Evolutionary conservation across 164 flowering plant genomes (phyloP), one percentile per base, ranked within the genome.

Genomic region (Vitis rotundifolia): DNA sequence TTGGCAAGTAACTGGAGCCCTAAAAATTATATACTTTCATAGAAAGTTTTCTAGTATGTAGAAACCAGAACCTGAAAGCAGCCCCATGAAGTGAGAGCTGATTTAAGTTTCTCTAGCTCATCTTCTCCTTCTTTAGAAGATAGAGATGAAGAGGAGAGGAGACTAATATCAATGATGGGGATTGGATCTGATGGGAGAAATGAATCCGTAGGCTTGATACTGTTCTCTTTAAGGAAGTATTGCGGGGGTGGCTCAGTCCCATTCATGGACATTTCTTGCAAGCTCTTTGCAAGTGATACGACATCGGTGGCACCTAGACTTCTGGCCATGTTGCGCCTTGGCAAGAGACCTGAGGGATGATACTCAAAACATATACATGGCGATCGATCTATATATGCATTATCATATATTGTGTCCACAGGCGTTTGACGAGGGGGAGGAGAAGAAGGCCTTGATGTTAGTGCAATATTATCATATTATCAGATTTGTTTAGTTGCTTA

Each of bases 81-180:
- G 11, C 91, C 91, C 75, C 83, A 76, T 13, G 79, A 76, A 53
- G 49, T 62, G 2, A 83, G 80, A 44, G 81, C 78, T 59, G 76
- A 67, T 51, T 62, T 74, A 3, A 84, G 75, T 29, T 79, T 84
- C 11, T 73, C 74, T 11, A 77, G 74, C 53, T 80, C 83, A 49
- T 48, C 19, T 12, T 70, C 61, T 15, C 44, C 67, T 44, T 68
- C 66, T 26, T 49, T 8, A 3, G 76, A 61, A 9, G 44, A 6
- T 6, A 67, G 47, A 5, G 59, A 11, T 10, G 63, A 31, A 37
- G 63, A 11, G 11, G 69, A 60, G 53, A 80, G 56, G 8, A 68
- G 50, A 55, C 64, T 56, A 15, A 75, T 15, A 60, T 81, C 79
- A 47, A 78, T 72, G 26, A 78, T 26, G 2, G 79, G 79, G 28